Evolutionary conservation across 2,329 filamentous ascomycete genomes (phyloP), one percentile per base, ranked within the genome.

Genomic region (Xylariaceae sp.): DNA sequence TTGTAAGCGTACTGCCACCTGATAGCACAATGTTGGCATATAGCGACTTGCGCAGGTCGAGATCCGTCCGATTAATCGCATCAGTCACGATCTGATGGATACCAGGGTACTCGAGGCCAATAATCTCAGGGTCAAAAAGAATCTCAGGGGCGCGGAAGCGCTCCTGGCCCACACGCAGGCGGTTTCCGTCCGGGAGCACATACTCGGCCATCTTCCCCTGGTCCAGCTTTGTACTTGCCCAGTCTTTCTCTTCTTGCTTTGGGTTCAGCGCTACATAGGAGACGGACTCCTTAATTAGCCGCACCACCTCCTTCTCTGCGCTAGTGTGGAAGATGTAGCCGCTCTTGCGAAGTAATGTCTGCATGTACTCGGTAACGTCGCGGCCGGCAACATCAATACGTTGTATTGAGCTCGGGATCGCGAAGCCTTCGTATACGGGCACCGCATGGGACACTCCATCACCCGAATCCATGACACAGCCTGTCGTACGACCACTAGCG

Each of bases 41-140:
- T 19, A 99, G 82, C 16, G 91, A 86, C 75, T 98, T 98, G 65
- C 95, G 89, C 53, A 99, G 84, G 77, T 99, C 95, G 74, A 99
- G 87, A 75, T 99, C 95, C 24, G 94, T 97, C 64, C 94, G 86
- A 74, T 89, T 92, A 75, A 99, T 99, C 49, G 95, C 87, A 72
- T 99, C 95, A 52, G 97, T 93, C 31, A 99, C 92, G 62, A 99
- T 97, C 76, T 99, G 95, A 76, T 99, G 95, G 53, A 99, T 89
- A 59, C 95, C 95, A 5, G 92, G 91, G 78, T 97, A 99, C 77
- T 99, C 95, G 49, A 96, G 87, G 9, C 95, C 92, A 67, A 99
- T 96, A 67, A 99, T 88, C 72, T 98, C 95, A 3, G 95, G 95
- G 69, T 98, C 94, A 75, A 99, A 99, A 24, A 99, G 84, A 67